A percentile compares a stretch with the other conserved stretches of the same genome.
Evolutionary conservation across 805 yeast species (phyloP).

Genomic region (Kluyveromyces nonfermentans): DNA sequence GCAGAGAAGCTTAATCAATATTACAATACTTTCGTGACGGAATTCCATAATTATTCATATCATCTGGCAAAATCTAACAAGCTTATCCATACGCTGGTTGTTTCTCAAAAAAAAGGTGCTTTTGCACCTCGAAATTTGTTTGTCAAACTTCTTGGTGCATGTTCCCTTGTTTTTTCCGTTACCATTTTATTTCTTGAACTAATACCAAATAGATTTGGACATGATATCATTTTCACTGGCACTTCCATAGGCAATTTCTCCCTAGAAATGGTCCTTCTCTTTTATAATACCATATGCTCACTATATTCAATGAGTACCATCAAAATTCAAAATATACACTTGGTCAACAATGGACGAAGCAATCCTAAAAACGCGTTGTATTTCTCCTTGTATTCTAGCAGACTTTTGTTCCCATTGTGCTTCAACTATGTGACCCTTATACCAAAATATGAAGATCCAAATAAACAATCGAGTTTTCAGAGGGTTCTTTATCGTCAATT

Average conservation of each 20-base stretch:
- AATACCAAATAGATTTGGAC: conserved; percentile 20
- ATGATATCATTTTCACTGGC: conserved; percentile 16
- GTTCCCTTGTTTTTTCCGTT: conserved; percentile 12
- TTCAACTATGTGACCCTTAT: conserved; percentile 26
- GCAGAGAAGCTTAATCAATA: conserved; percentile 18
- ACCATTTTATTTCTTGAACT: conserved; percentile 18
- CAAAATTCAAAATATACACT: conserved; percentile 25
- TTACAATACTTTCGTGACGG: conserved; percentile 23
- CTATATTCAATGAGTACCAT: conserved; percentile 27
- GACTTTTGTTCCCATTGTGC: conserved; percentile 27
- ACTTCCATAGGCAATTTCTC: conserved; percentile 15
- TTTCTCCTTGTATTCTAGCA: conserved; percentile 26
- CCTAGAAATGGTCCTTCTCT: conserved; percentile 16
- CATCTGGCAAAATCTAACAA: conserved; percentile 18
- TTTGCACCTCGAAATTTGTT: conserved; percentile 8
- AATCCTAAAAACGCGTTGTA: conserved; percentile 27
- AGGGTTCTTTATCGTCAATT: conserved; percentile 20
- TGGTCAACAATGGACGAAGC: conserved; percentile 26
- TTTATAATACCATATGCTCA: conserved; percentile 22
- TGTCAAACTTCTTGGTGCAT: conserved; percentile 8
- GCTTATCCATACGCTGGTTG: conserved; percentile 23
- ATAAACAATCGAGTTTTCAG: conserved; percentile 17
- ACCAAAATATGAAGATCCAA: conserved; percentile 9
- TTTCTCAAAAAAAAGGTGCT: conserved; percentile 12
- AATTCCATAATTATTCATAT: conserved; percentile 24